A percentile compares a stretch with the other conserved stretches of the same genome.
These are phyloP conservation scores for Plantago coronopus DNA, from an alignment of 305 asterid genomes.

Conservation along the genomic window DNA sequence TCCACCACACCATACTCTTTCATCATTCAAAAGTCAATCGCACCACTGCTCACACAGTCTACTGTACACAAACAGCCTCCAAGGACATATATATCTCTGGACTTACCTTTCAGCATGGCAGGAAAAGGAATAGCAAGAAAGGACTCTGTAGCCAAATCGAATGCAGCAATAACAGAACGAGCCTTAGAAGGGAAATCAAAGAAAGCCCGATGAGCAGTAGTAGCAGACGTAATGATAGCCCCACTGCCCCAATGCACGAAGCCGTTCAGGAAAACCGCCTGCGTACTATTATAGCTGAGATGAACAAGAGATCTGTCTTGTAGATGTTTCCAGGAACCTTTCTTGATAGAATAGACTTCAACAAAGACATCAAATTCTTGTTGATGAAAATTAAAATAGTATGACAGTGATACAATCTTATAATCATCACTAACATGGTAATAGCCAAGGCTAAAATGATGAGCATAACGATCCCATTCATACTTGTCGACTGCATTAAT, in stretches of 20 bases:
- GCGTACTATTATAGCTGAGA: neutral
- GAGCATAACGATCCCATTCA: too few species aligned
- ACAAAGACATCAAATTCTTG: neutral
- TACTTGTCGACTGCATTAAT: too few species aligned
- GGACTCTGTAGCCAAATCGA: neutral
- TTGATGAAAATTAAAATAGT: neutral
- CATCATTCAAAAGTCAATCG: neutral
- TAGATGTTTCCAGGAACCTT: neutral
- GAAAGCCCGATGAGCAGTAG: too few species aligned
- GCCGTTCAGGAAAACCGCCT: neutral
- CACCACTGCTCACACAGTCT: too few species aligned
- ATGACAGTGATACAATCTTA: neutral
- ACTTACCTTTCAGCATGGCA: neutral
- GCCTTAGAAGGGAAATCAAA: too few species aligned
- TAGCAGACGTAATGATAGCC: too few species aligned
- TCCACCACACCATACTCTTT: slow-evolving; percentile 5
- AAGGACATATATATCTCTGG: neutral
- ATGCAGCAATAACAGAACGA: neutral
- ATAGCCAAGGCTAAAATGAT: neutral
- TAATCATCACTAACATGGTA: slow-evolving; percentile 9
- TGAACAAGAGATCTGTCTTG: neutral
- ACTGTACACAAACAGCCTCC: neutral
- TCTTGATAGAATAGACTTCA: slow-evolving; percentile 1
- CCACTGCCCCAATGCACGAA: neutral
- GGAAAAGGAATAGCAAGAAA: neutral